Conservation (phyloP, 257 asterid genomes). For the Linaria vulgaris region DNA sequence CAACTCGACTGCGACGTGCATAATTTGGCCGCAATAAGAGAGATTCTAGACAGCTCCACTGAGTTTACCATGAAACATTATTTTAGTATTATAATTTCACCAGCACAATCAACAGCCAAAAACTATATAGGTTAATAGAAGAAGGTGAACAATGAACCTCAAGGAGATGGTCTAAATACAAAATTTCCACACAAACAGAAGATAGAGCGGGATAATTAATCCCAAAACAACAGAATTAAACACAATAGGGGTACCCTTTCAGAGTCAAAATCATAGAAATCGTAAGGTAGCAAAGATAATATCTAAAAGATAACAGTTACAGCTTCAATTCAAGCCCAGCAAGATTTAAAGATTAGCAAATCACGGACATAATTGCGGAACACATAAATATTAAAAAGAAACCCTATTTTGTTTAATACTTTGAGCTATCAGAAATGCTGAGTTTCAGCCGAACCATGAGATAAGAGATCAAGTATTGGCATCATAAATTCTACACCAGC, state of each 20-base stretch:
- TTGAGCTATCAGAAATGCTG: slow-evolving; percentile 1
- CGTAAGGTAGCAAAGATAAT: slow-evolving; percentile 15
- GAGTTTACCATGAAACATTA: slow-evolving; percentile 30
- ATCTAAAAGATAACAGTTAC: neutral
- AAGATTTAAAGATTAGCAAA: slow-evolving; percentile 12
- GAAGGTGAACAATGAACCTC: slow-evolving; percentile 17
- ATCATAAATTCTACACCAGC: neutral
- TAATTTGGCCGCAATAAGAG: slow-evolving; percentile 57
- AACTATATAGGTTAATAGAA: slow-evolving; percentile 12
- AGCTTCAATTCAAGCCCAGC: slow-evolving; percentile 7
- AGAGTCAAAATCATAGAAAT: too few species aligned
- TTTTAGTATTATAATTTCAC: slow-evolving; percentile 23
- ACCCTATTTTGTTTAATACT: neutral
- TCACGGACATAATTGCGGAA: neutral
- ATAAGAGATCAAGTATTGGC: slow-evolving; percentile 2
- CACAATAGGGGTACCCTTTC: neutral
- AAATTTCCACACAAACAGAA: slow-evolving; percentile 6
- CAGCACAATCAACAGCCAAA: slow-evolving; percentile 12
- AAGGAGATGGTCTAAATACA: slow-evolving; percentile 15
- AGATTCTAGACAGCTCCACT: slow-evolving; percentile 87
- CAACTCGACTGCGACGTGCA: slow-evolving; percentile 47
- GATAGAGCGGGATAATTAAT: neutral
- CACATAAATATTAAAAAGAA: slow-evolving; percentile 3
- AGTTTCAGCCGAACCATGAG: neutral
- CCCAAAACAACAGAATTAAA: neutral